Evolutionary conservation across 2,329 filamentous ascomycete genomes (phyloP), one percentile per base, ranked within the genome.

Genomic region (Periconia sp.): DNA sequence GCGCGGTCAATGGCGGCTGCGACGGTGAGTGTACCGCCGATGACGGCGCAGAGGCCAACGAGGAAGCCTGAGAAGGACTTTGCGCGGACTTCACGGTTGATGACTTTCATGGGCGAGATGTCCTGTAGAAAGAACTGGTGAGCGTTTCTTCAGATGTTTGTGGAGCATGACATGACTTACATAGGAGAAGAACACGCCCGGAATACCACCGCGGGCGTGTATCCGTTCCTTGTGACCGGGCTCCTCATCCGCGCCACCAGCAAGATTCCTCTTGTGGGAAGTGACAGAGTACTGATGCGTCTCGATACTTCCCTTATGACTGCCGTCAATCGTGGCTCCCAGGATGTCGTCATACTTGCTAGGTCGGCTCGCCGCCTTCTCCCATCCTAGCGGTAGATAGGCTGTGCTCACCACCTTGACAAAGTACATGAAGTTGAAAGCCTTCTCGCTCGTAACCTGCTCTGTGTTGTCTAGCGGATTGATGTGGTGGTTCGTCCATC

Each of bases 391-490:
- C 2, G 94, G 91, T 18, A 97, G 81, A 69, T 97, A 99, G 1
- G 91, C 92, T 2, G 94, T 99, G 3, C 89, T 90, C 22, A 99
- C 94, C 43, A 99, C 94, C 79, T 99, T 99, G 73, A 99, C 81
- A 72, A 99, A 99, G 78, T 99, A 99, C 90, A 97, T 96, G 72
- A 86, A 99, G 77, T 96, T 99, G 79, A 81, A 96, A 53, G 88
- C 88, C 56, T 89, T 83, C 63, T 96, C 91, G 24, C 81, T 76
- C 2, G 90, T 95, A 38, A 79, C 74, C 76, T 97, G 91, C 52
- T 81, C 76, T 3, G 87, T 88, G 39, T 81, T 79, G 64, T 99
- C 95, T 4, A 99, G 83, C 4, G 94, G 94, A 72, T 97, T 96
- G 56, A 89, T 73, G 71, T 97, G 91, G 73, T 96, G 89, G 71